phyloP scores from a whole-genome alignment of 1,284 basidiomycete genomes.

The Ganoderma multipileum region DNA sequence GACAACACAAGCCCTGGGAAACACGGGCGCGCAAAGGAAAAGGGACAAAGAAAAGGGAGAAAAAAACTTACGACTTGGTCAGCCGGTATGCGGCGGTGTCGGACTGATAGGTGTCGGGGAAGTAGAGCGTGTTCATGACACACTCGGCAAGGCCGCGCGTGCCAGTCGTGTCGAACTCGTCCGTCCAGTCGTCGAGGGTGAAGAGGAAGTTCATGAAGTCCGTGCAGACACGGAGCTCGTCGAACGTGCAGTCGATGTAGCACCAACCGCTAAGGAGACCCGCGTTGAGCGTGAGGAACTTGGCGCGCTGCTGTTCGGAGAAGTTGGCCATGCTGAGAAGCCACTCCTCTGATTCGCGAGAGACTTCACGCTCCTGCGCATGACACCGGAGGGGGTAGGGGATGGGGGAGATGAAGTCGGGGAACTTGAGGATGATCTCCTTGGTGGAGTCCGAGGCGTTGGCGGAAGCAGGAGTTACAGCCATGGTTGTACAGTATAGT shows the following conservation, averaged over 20 bases:
- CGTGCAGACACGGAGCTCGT: constrained; percentile 39
- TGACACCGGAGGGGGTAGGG: constrained; percentile 34
- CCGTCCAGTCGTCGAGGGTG: constrained; percentile 42
- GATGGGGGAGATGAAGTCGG: constrained; percentile 32
- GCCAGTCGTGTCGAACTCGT: constrained; percentile 41
- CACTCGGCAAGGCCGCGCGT: constrained; percentile 40
- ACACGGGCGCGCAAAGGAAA: constrained; percentile 2
- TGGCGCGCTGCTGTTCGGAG: constrained; percentile 31
- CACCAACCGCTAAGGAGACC: constrained; percentile 38
- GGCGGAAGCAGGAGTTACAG: constrained; percentile 18
- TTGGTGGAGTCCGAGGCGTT: constrained; percentile 1
- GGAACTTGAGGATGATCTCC: constrained; percentile 30
- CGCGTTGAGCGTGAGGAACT: constrained; percentile 35
- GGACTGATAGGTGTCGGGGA: constrained; percentile 29
- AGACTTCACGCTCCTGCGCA: constrained; percentile 28
- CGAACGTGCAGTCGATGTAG: constrained; percentile 39
- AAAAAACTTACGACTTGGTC: constrained; percentile 32
- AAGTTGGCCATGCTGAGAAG: constrained; percentile 36
- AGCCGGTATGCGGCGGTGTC: constrained; percentile 32
- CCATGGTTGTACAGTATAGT: constrained; percentile 29
- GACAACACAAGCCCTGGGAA: constrained; percentile 8
- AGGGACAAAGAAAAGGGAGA: neutral
- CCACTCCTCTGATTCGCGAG: constrained; percentile 34
- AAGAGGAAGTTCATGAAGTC: constrained; percentile 47
- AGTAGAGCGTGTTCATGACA: constrained; percentile 42